Evolutionary conservation across 2,329 filamentous ascomycete species (phyloP).

Genomic region (Akanthomyces lecanii): DNA sequence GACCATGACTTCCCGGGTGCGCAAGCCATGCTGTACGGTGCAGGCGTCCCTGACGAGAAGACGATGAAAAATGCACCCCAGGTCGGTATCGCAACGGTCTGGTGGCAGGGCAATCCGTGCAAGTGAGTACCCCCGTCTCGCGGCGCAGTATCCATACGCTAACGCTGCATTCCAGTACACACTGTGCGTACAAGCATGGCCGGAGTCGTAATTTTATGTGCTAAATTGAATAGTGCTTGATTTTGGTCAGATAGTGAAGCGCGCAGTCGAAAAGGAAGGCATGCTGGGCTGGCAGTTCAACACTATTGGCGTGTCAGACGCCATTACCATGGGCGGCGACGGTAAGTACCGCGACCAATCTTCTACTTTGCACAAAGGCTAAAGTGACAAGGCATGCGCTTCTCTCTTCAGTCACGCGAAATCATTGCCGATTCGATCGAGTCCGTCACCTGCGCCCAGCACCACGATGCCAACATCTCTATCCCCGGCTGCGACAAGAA

Average conservation of each 20-base stretch:
- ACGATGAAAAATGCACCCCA: constrained; percentile 89
- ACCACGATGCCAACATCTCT: constrained; percentile 88
- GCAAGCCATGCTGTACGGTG: constrained; percentile 94
- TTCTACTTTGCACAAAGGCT: not conserved
- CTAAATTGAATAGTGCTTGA: constrained; percentile 59
- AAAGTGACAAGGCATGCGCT: constrained; percentile 72
- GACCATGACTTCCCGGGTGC: constrained; percentile 89
- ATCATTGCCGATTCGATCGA: constrained; percentile 94
- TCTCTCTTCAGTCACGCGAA: constrained; percentile 84
- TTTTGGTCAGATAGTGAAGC: constrained; percentile 83
- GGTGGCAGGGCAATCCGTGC: constrained; percentile 98
- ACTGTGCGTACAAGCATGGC: constrained; percentile 31
- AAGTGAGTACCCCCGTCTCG: constrained; percentile 56
- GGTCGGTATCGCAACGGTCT: constrained; percentile 85
- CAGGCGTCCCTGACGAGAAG: constrained; percentile 76
- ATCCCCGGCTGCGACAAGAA: constrained; percentile 97
- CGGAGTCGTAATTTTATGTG: not conserved
- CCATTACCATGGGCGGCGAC: constrained; percentile 92
- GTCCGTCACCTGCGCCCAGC: constrained; percentile 85
- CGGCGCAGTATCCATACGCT: not conserved
- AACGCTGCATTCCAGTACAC: constrained; percentile 29
- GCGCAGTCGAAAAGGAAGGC: constrained; percentile 69
- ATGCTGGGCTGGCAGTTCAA: constrained; percentile 97
- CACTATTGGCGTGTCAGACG: constrained; percentile 83
- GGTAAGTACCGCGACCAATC: constrained; percentile 44